Evolutionary conservation across 768 basidiomycete species (phyloP).

Genomic region (Lentinula boryana): DNA sequence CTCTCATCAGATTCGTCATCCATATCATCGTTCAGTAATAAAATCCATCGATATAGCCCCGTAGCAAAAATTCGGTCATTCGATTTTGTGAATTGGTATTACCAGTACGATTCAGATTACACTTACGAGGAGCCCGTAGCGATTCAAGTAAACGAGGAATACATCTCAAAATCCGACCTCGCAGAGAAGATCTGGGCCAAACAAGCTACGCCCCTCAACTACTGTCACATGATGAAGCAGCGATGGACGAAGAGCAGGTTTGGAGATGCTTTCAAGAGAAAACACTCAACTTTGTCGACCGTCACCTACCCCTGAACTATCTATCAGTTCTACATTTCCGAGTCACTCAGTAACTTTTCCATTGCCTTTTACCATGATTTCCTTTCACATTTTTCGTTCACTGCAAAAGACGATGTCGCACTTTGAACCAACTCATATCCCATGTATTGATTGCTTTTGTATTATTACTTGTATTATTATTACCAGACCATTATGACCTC

Average conservation of each 20-base stretch:
- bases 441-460: too few species aligned
- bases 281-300: not conserved
- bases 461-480: too few species aligned
- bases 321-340: not conserved
- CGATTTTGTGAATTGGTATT: not conserved
- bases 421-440: too few species aligned
- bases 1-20: slow-evolving; percentile 49
- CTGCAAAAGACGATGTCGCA: too few species aligned
- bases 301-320: not conserved
- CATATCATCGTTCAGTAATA: slow-evolving; percentile 46
- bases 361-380: too few species aligned
- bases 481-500: too few species aligned
- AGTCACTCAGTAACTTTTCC: too few species aligned
- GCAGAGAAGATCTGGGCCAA: not conserved
- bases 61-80: not conserved
- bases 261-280: not conserved
- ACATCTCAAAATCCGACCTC: not conserved
- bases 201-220: not conserved
- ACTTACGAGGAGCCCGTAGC: not conserved
- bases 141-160: not conserved
- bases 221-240: not conserved
- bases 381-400: too few species aligned
- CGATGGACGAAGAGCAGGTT: not conserved
- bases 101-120: not conserved
- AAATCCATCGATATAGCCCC: not conserved